Evolutionary conservation across 176 grass and related monocot species (phyloP), one percentile per base, ranked within the genome.

Genomic region (Zoysia pacifica): DNA sequence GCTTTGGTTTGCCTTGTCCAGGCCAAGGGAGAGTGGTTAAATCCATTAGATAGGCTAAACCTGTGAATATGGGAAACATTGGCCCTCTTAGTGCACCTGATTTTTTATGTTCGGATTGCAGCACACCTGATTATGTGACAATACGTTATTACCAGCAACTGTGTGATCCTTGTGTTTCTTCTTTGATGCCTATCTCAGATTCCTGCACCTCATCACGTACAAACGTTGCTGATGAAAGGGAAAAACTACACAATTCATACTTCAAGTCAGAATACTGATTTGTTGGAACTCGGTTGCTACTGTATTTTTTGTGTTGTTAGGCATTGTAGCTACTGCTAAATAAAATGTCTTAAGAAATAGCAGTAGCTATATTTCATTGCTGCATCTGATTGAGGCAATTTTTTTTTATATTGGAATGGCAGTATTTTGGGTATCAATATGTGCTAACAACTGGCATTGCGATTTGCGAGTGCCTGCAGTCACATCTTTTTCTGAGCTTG

Each of bases 151-250:
- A 52, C 72, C 48, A 65, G 72, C 55, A 28, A 20, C 18, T 58
- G 65, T 82, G 8, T 72, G 65, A 20, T 66, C 56, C 54, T 66
- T 11, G 3, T 86, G 72, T 77, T 65, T 5, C 9, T 4, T 4
- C 7, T 58, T 73, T 6, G 36, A 87, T 58, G 28, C 2, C 5
- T 42, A 48, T 28, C 28, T 40, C 48, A 48, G 47, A 64, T 71
- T 87, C 59, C 35, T 48, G 5, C 35, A 11, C 48, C n/a, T 74
- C 9, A 13, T 76, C 8, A 54, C 63, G 37, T 70, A 20, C 50
- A 65, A 48, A 63, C 11, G 65, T 54, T 48, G 56, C 40, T 82
- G 1, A 55, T 74, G 45, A 6, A 70, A 56, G 62, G n/a, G 51
- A 71, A 44, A 58, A 20, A n/a, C 36, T 74, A 35, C 61, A 16